Evolutionary conservation across 2,329 filamentous ascomycete species (phyloP), one percentile per base, ranked within the genome.

Genomic region (Calonectria pseudoturangicola): DNA sequence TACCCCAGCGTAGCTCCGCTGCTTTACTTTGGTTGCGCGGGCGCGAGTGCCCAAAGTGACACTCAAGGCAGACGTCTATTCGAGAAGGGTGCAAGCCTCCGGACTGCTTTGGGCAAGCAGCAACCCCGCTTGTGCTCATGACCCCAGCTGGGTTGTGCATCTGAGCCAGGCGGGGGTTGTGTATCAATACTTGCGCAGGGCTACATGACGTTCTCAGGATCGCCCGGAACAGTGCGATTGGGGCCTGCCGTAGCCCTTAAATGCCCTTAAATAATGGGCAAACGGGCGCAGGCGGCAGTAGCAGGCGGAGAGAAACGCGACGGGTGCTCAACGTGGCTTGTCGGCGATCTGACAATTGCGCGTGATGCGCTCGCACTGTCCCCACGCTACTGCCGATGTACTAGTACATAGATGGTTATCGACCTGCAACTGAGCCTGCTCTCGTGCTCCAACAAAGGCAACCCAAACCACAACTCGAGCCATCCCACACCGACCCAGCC

Each of bases 391-490:
- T 5, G 0, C 1, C 3, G 2, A 75, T 63, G 78, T 79, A 80
- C 50, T n/a, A 13, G 15, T 79, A 79, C 78, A 50, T 66, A 33
- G 47, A 50, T 63, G 65, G 66, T 73, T 80, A 79, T 79, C 78
- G 62, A 68, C 60, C 64, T 64, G 54, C 71, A 41, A 68, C 54
- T 63, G 66, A 60, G 74, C 68, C 56, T 79, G 74, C 76, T 77
- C 78, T 76, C 77, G 78, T 78, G 77, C 70, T 80, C 66, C 60
- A 77, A 79, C 76, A 77, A 79, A 71, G 70, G 68, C 66, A 66
- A 43, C 66, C 70, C 56, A 68, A 73, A 62, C 62, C 51, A 73
- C 75, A 71, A 71, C 74, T 66, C 66, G 33, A 73, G 63, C 73
- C 71, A 74, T 73, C 70, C 63, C 71, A 74, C 66, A 73, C 76